phyloP scores from a whole-genome alignment of 257 asterid genomes.

The Solanum tarapatanum region DNA sequence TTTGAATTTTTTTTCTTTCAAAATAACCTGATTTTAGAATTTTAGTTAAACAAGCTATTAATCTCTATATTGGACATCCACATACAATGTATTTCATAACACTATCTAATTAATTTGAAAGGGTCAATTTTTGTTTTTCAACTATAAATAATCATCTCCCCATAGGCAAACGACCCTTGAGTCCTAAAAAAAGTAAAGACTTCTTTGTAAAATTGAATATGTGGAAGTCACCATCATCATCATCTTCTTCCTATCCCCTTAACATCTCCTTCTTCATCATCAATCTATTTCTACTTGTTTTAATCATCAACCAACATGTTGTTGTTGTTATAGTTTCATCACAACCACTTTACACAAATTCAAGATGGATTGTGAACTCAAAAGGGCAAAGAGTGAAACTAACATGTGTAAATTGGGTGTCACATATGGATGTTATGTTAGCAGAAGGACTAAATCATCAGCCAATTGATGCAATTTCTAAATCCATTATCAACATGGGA shows the following conservation, averaged over 20 bases:
- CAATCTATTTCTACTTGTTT: background rate
- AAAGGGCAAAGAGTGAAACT: conserved; percentile 70
- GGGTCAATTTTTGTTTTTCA: background rate
- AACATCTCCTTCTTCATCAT: background rate
- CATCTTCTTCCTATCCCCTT: background rate
- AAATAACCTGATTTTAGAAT: too few relatives aligned
- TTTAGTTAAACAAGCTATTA: background rate
- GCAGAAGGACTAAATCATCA: conserved; percentile 91
- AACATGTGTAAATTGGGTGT: conserved; percentile 83
- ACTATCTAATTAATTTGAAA: background rate
- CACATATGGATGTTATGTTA: conserved; percentile 80
- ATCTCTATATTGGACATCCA: background rate
- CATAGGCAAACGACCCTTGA: background rate
- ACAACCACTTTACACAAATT: conserved; percentile 49
- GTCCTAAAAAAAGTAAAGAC: background rate
- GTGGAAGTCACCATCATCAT: background rate
- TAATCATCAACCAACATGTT: background rate
- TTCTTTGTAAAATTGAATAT: background rate
- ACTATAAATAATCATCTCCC: background rate
- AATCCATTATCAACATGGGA: conserved; percentile 37
- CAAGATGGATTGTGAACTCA: conserved; percentile 77
- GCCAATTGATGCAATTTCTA: conserved; percentile 58
- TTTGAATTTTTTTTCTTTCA: too few relatives aligned
- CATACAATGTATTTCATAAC: background rate
- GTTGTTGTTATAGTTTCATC: conserved; percentile 1